These are phyloP conservation scores for Bruguiera sexangula DNA, from an alignment of 345 rosid genomes.

Conservation along the genomic window DNA sequence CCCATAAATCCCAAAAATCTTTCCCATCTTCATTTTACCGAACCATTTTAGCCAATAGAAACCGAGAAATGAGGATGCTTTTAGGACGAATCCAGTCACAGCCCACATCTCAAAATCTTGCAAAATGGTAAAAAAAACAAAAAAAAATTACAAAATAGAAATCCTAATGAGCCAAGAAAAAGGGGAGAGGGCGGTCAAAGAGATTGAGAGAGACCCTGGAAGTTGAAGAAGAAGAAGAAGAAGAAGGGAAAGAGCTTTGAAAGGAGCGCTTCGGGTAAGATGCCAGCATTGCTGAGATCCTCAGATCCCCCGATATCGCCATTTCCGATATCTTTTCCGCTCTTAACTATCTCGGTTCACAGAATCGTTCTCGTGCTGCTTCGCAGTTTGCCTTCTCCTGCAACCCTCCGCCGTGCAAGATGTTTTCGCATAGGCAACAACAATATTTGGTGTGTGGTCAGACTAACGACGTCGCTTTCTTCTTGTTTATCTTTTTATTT, in stretches of 20 bases:
- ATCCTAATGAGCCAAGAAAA: neutral
- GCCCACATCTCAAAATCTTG: too few relatives aligned
- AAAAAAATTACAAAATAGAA: neutral
- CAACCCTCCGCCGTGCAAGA: too few relatives aligned
- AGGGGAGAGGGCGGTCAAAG: neutral
- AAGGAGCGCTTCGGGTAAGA: slow-evolving; percentile 45
- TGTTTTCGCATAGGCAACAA: too few relatives aligned
- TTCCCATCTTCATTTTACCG: neutral
- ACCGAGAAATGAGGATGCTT: too few relatives aligned
- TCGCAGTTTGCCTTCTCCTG: neutral
- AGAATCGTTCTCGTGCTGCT: neutral
- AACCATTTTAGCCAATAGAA: too few relatives aligned
- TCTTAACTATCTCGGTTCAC: neutral
- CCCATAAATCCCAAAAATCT: slow-evolving; percentile 1
- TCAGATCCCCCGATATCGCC: slow-evolving; percentile 66
- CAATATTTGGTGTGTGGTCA: too few relatives aligned
- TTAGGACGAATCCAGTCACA: too few relatives aligned
- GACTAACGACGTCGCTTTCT: slow-evolving; percentile 4
- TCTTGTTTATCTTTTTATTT: neutral
- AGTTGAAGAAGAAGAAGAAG: slow-evolving; percentile 32
- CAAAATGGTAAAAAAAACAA: neutral
- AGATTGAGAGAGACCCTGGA: slow-evolving; percentile 49
- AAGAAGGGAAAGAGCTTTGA: slow-evolving; percentile 29
- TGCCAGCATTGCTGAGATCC: slow-evolving; percentile 58
- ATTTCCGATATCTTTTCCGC: slow-evolving; percentile 23